Percentiles rank a stretch among this genome's conserved stretches.
Evolutionary conservation across 306 rosid genomes (phyloP).

Genomic region (Castanea sativa): DNA sequence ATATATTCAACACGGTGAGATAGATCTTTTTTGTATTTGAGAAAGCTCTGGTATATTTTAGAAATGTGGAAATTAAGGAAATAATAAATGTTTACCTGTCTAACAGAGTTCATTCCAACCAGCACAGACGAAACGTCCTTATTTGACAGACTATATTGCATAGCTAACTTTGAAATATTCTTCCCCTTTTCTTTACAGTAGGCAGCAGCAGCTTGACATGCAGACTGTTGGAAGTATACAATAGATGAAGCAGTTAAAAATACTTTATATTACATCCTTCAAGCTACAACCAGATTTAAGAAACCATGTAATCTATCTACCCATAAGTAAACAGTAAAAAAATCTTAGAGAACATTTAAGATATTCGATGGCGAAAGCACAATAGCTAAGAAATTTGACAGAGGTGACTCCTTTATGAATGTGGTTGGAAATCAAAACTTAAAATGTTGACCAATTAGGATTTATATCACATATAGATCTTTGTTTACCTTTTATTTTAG

Average conservation of each 20-base stretch:
- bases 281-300: slow-evolving; percentile 2
- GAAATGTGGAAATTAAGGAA: slow-evolving; percentile 19
- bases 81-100: slow-evolving; percentile 54
- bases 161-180: slow-evolving; percentile 76
- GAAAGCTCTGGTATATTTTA: slow-evolving; percentile 4
- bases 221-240: slow-evolving; percentile 53
- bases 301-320: slow-evolving; percentile 5
- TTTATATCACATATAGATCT: background rate
- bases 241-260: slow-evolving; percentile 23
- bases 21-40: background rate
- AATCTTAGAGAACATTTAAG: background rate
- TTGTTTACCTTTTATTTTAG: background rate
- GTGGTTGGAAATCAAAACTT: background rate
- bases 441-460: background rate
- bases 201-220: slow-evolving; percentile 74
- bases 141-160: slow-evolving; percentile 94
- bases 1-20: slow-evolving; percentile 18
- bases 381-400: background rate
- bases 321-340: background rate
- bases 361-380: background rate
- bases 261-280: slow-evolving; percentile 2
- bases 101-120: slow-evolving; percentile 82
- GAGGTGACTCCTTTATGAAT: background rate
- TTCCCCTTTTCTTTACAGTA: slow-evolving; percentile 73
- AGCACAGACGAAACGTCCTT: slow-evolving; percentile 85